Evolutionary conservation across 73 alveolate genomes (phyloP), one percentile per base, ranked within the genome.

Genomic region (Symbiodinium pilosum): DNA sequence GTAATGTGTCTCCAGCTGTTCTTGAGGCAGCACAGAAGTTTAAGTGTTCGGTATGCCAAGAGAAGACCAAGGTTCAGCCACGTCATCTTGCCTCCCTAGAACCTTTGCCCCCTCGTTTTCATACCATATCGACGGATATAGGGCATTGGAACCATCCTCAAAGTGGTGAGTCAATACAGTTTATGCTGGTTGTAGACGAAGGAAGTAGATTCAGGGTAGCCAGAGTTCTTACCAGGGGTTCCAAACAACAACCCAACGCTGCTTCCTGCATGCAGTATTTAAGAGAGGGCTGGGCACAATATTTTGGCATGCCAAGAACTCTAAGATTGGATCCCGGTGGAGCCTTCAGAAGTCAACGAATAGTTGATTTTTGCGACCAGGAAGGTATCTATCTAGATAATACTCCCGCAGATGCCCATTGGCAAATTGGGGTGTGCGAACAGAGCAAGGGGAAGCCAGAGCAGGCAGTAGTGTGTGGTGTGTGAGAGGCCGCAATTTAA

Each of bases 271-370:
- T 86, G 5, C 54, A 51, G 84, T 47, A 47, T 14, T 14, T 47
- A 9, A 6, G 14, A 5, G 84, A 69, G 28, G 84, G 84, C 0
- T 69, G 84, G 84, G 84, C 32, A 9, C 40, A 69, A 69, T 69
- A 69, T 2, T 69, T 69, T 69, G 84, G 93, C 1, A 21, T 44
- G 24, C 93, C 93, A 0, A 69, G 38, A 2, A 47, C 51, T 34
- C 47, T 86, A 24, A 21, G 93, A 8, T 36, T 86, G 36, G 93
- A 86, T 26, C 93, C 93, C 0, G 93, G 81, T 0, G 93, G 93
- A 2, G 93, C 93, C 21, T 86, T 86, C 28, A 36, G 93, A 28
- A 44, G 81, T 34, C 51, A 86, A 14, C 81, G 38, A 47, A n/a
- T 86, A 6, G 93, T 44, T 1, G 34, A 36, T 3, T 86, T 8